Base-by-base conservation (phyloP, 2,329 filamentous ascomycete genomes). In the Aulographum hederae region DNA sequence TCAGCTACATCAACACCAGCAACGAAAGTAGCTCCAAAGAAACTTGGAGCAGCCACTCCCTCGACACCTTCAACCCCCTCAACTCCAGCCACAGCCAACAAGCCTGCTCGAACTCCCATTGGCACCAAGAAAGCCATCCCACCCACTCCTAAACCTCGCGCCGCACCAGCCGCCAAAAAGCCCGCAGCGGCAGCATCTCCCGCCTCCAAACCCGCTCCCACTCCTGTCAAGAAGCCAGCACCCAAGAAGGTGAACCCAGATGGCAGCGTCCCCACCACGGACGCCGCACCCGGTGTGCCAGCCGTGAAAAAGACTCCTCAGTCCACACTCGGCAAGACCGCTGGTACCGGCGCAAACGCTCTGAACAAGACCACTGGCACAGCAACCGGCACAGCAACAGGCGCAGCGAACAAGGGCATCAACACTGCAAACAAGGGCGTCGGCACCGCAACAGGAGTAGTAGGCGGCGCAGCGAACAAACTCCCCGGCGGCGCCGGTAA, bases 301-400 rank as follows among this genome's bases (percentile, higher is more conserved):
- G 15, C 33, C 10, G 13, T 31, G 12, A 17, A 23, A 44, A 46
- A 30, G 36, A 35, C 43, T 30, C 37, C 42, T 25, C 14, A 32
- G 12, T 23, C 34, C 15, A 11, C 35, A 10, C 32, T 33, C 39
- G 40, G 10, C 44, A 46, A 41, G 39, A 38, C 32, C 20, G 40
- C 43, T 16, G 38, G 40, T 23, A 34, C 41, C 27, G 47, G 45
- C 35, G 56, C 47, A 41, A 50, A 45, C 18, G 46, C 46, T 2
- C 42, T 52, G 1, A 58, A 52, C 40, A 47, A 48, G 27, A 45
- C 48, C n/a, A 44, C 50, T 4, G 44, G 47, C 21, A 42, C 49
- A 8, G 50, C 51, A 16, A 51, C 51, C 2, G 41, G 43, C 6
- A 42, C 42, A 25, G 39, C 52, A 4, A 53, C 50, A 18, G 46